Evolutionary conservation across 1,139 yeast genomes (phyloP).

Genomic region (Debaryomycetaceae sp.): DNA sequence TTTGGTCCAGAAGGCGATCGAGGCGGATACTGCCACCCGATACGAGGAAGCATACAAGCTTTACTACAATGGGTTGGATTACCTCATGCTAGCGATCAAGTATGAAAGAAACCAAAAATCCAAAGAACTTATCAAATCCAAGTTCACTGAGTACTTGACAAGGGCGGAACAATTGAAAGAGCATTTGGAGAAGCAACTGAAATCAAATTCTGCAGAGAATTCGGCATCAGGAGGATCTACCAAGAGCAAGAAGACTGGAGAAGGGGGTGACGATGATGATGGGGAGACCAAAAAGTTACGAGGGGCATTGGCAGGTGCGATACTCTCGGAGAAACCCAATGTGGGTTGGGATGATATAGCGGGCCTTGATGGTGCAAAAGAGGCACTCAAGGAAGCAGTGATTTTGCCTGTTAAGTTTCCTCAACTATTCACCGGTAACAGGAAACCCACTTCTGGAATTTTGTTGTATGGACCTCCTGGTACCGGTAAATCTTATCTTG

Average conservation of each 20-base stretch:
- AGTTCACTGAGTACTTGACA: conserved; percentile 85
- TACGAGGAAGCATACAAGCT: conserved; percentile 94
- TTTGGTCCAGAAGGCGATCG: conserved; percentile 89
- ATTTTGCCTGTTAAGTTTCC: conserved; percentile 94
- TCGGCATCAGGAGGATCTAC: conserved; percentile 54
- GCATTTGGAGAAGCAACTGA: conserved; percentile 66
- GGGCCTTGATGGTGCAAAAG: conserved; percentile 92
- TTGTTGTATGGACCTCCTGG: conserved; percentile 97
- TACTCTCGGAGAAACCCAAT: conserved; percentile 87
- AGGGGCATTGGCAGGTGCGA: conserved; percentile 91
- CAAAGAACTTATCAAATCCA: conserved; percentile 82
- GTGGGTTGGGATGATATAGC: conserved; percentile 96
- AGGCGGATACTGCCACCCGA: conserved; percentile 85
- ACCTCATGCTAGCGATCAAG: conserved; percentile 91
- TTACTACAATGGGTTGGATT: conserved; percentile 91
- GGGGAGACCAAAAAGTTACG: conserved; percentile 84
- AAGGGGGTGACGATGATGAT: conserved; percentile 53
- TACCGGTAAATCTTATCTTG: conserved; percentile 94
- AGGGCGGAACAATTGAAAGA: conserved; percentile 94
- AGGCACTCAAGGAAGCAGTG: conserved; percentile 95
- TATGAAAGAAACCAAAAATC: conserved; percentile 91
- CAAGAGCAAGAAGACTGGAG: conserved; percentile 52
- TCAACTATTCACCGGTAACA: conserved; percentile 87
- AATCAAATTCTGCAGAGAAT: conserved; percentile 46
- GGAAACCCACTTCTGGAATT: conserved; percentile 92